These are phyloP conservation scores for Mycena belliarum DNA, from an alignment of 768 basidiomycete species.

Conservation along the genomic window DNA sequence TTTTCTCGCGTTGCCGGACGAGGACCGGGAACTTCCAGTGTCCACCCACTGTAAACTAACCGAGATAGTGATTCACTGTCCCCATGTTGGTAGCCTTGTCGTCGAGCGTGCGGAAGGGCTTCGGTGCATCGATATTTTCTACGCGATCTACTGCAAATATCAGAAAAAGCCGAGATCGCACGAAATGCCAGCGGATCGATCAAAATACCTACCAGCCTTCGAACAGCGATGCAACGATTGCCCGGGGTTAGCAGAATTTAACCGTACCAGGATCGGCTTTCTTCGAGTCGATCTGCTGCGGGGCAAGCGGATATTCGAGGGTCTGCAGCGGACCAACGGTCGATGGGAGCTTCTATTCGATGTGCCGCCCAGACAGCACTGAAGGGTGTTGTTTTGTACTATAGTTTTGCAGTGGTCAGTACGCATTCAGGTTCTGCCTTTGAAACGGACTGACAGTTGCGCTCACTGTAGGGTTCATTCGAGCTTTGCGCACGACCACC, in stretches of 20 bases:
- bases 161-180: conserved; percentile 32
- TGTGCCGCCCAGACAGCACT: neutral
- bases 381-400: neutral
- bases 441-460: neutral
- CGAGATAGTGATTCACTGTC: conserved; percentile 52
- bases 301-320: conserved; percentile 55
- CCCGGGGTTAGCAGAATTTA: conserved; percentile 41
- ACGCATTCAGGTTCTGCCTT: neutral
- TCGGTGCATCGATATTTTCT: conserved; percentile 59
- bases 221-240: conserved; percentile 46
- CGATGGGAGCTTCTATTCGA: conserved; percentile 20
- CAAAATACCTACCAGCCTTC: conserved; percentile 43
- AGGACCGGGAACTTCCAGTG: conserved; percentile 44
- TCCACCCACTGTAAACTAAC: conserved; percentile 43
- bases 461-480: neutral
- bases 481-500: conserved; percentile 3
- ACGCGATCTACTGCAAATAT: conserved; percentile 56
- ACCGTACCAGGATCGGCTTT: conserved; percentile 46
- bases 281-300: conserved; percentile 57
- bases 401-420: conserved; percentile 9
- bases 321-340: conserved; percentile 40
- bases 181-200: conserved; percentile 22
- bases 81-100: conserved; percentile 38
- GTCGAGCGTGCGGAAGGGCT: conserved; percentile 46
- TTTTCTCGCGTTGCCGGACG: conserved; percentile 31